Evolutionary conservation across 139 green algal species (phyloP).

Genomic region (Axilococcus clingmanii): DNA sequence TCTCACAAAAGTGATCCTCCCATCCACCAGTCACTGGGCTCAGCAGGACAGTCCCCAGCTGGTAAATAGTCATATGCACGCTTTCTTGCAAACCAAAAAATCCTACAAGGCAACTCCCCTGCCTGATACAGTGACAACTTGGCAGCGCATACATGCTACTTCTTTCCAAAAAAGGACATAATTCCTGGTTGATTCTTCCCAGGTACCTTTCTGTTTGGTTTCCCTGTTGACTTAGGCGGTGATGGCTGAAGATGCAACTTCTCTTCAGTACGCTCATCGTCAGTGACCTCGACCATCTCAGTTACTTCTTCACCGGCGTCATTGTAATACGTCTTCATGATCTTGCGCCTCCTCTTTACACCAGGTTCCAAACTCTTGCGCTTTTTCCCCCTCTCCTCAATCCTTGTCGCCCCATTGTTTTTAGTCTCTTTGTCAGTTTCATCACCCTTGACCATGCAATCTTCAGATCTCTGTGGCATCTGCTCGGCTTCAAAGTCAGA

Average conservation of each 20-base stretch:
- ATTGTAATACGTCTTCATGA: constrained; percentile 30
- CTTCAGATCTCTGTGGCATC: too few species aligned
- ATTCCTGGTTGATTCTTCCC: constrained; percentile 9
- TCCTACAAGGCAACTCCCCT: background rate
- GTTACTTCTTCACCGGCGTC: constrained; percentile 42
- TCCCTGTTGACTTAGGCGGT: background rate
- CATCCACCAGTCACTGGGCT: constrained; percentile 10
- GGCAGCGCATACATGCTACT: too few species aligned
- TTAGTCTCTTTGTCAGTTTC: too few species aligned
- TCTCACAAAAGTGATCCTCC: background rate
- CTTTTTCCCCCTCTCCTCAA: too few species aligned
- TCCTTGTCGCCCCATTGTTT: too few species aligned
- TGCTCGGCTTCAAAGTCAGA: too few species aligned
- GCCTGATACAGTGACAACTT: too few species aligned
- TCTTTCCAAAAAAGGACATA: constrained; percentile 22
- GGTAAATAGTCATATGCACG: constrained; percentile 8
- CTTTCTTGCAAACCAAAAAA: background rate
- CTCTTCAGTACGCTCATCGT: too few species aligned
- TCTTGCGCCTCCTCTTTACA: too few species aligned
- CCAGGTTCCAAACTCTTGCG: too few species aligned
- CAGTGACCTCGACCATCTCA: constrained; percentile 14
- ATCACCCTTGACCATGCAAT: too few species aligned
- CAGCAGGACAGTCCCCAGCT: constrained; percentile 12
- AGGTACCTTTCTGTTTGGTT: background rate
- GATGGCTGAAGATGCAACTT: too few species aligned